Percentiles rank a stretch among this genome's conserved stretches.
Evolutionary conservation across 352 stramenopile species (phyloP).

Genomic region (Globisporangium polare): DNA sequence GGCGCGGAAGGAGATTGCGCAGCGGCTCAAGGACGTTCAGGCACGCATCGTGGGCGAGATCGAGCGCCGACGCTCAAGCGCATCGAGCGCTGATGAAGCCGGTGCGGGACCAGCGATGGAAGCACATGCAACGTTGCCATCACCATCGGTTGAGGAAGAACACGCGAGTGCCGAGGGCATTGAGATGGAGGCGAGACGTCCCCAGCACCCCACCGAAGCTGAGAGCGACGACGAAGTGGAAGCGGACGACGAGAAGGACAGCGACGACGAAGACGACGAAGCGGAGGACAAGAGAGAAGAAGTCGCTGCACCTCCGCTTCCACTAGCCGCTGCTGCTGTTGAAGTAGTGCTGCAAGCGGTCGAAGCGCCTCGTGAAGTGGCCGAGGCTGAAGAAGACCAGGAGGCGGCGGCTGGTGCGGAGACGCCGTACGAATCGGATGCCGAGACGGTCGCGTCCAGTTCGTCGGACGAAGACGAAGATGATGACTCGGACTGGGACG

Average conservation of each 20-base stretch:
- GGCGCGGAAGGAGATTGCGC: conserved; percentile 40
- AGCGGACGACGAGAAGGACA: background rate
- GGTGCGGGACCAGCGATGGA: background rate
- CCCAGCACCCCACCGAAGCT: background rate
- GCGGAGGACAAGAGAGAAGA: background rate
- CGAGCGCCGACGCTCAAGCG: conserved; percentile 41
- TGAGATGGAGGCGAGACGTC: conserved; percentile 1
- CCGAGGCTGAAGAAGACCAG: conserved; percentile 8
- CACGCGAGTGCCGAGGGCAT: conserved; percentile 11
- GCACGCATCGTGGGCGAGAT: conserved; percentile 40
- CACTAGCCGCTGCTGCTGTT: background rate
- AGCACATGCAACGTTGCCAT: background rate
- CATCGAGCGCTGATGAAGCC: conserved; percentile 3
- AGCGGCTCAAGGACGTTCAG: conserved; percentile 37
- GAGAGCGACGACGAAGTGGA: background rate
- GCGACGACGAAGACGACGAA: background rate
- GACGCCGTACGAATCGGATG: conserved; percentile 45
- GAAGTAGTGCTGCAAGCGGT: background rate
- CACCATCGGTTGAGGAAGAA: background rate
- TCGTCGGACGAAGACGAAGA: conserved; percentile 54
- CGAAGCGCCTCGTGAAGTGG: background rate
- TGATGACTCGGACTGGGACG: conserved; percentile 29
- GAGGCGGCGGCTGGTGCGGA: conserved; percentile 5
- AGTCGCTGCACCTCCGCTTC: background rate
- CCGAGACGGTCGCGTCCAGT: conserved; percentile 39